Evolutionary conservation across 768 basidiomycete genomes (phyloP), one percentile per base, ranked within the genome.

Genomic region (Gloeopeniophorella convolvens): DNA sequence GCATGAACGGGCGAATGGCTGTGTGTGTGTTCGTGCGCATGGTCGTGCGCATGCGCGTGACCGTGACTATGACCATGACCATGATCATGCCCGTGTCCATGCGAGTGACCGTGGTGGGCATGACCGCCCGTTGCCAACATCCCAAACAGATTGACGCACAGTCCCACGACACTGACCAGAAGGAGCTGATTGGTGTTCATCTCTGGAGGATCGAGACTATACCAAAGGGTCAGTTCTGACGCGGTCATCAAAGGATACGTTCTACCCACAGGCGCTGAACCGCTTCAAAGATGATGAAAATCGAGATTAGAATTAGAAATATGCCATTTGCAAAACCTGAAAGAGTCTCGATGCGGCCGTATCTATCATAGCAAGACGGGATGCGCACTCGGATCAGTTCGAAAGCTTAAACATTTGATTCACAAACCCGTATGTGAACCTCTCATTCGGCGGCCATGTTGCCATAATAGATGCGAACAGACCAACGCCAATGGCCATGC

Each of bases 41-140:
- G 49, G 20, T 42, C 55, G 27, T 51, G 48, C 12, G 24, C 33
- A 10, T 48, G 40, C 3, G 20, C 10, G 24, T 58, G 50, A 27
- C 27, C 11, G 26, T 42, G 49, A 15, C 34, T 46, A 23, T 55
- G 59, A 13, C 43, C 33, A 54, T 72, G 68, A 9, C 56, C 60
- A 48, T 68, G 62, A 20, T 56, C 59, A 47, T 67, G 61, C 9
- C 60, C 56, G 40, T 67, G 72, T 21, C 66, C 58, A 48, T 69
- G 68, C 44, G 76, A 77, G 64, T 85, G 83, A 5, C 78, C 78
- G 70, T 89, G 88, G 57, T 90, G 89, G 63, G 87, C 85, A 64
- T 94, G 91, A 3, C 92, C 93, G 4, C 96, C 96, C 76, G 96
- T 99, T 1, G 96, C 96, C 63, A 93, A 89, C 92, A 99, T 96